Conservation (phyloP, 176 grass and related monocot genomes). For the Pontederia crassipes region DNA sequence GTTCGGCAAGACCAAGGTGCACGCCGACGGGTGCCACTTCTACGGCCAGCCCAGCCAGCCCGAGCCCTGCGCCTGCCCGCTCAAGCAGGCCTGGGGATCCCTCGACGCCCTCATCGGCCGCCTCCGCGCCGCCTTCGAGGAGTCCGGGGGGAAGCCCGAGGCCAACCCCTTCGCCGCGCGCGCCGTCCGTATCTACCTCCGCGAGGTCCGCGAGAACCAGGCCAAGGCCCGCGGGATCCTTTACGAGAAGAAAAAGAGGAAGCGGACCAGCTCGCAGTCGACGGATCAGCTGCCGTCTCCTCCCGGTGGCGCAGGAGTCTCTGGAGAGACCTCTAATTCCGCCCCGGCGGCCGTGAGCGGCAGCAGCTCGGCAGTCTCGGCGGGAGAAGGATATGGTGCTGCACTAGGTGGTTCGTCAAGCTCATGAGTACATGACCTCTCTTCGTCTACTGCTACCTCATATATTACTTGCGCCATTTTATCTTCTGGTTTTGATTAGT, state of each 20-base stretch:
- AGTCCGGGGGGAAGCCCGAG: conserved; percentile 4
- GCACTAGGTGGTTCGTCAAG: too few species aligned
- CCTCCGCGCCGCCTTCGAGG: conserved; percentile 18
- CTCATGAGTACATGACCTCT: too few species aligned
- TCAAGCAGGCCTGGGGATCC: conserved; percentile 19
- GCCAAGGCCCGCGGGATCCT: conserved; percentile 19
- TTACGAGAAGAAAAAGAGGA: conserved; percentile 19
- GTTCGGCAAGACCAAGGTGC: conserved; percentile 22
- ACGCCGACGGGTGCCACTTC: conserved; percentile 10
- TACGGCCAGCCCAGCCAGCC: conserved; percentile 3
- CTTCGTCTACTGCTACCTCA: too few species aligned
- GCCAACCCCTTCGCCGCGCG: conserved; percentile 18
- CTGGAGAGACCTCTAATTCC: too few species aligned
- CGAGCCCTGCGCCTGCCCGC: conserved; percentile 11
- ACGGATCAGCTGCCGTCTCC: too few species aligned
- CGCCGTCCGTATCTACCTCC: conserved; percentile 21
- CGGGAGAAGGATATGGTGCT: too few species aligned
- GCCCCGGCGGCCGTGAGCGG: too few species aligned
- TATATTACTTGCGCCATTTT: too few species aligned
- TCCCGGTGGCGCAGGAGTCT: too few species aligned
- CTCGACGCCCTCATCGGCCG: conserved; percentile 22
- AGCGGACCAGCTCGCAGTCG: neutral
- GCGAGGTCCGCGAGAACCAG: conserved; percentile 15
- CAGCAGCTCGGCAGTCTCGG: too few species aligned
- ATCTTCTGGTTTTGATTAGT: too few species aligned